These are phyloP conservation scores for Fusarium brachygibbosum DNA, from an alignment of 2,329 filamentous ascomycete genomes.

Conservation along the genomic window DNA sequence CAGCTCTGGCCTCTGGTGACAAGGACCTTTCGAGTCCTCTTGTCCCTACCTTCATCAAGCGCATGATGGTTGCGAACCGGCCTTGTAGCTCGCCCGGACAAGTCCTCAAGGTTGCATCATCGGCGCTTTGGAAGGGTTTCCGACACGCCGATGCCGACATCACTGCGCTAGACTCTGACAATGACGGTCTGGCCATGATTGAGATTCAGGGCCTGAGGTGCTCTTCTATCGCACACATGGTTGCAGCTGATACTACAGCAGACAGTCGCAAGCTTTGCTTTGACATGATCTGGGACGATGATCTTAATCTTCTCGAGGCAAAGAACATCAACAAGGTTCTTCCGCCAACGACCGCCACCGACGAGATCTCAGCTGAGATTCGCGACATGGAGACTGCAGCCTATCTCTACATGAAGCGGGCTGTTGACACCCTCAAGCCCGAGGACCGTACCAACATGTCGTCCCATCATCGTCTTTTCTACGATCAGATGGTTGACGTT, in stretches of 20 bases:
- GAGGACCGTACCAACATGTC: neutral
- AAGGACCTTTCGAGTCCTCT: neutral
- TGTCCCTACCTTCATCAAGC: neutral
- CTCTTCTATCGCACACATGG: neutral
- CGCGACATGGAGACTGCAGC: neutral
- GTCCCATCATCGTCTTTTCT: neutral
- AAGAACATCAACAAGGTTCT: neutral
- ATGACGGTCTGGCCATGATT: neutral
- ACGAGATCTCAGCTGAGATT: neutral
- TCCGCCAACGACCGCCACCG: neutral
- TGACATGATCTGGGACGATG: neutral
- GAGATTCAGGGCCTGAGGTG: neutral
- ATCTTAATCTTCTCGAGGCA: neutral
- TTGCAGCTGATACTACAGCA: neutral
- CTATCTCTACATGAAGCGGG: neutral
- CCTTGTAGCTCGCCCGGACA: neutral
- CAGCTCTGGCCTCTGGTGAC: neutral
- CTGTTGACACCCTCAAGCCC: neutral
- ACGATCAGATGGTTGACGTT: neutral
- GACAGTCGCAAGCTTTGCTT: conserved; percentile 1
- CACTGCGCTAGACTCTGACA: neutral
- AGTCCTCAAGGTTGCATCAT: neutral
- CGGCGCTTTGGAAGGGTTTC: neutral
- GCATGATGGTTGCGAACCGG: neutral
- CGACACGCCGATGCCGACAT: neutral